A percentile compares a stretch with the other conserved stretches of the same genome.
Evolutionary conservation across 768 basidiomycete species (phyloP).

Genomic region (Naganishia vaughanmartiniae): DNA sequence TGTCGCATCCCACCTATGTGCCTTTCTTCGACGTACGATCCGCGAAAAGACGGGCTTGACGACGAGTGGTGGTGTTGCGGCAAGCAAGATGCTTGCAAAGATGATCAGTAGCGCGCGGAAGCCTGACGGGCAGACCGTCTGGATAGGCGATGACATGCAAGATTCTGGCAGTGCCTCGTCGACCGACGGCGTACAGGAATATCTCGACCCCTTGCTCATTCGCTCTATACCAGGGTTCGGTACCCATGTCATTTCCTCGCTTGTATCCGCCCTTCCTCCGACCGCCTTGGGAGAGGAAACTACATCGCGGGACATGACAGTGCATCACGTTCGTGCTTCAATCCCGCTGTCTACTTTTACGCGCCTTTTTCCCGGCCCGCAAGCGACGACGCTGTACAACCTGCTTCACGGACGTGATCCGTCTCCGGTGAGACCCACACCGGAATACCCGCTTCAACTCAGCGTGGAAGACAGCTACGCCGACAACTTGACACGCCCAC

Average conservation of each 20-base stretch:
- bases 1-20: conserved; percentile 32
- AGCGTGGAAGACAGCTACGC: conserved; percentile 37
- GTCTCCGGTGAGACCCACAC: conserved; percentile 29
- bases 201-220: conserved; percentile 27
- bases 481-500: background rate
- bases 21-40: conserved; percentile 31
- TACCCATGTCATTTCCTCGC: conserved; percentile 11
- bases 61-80: conserved; percentile 32
- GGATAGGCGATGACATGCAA: background rate
- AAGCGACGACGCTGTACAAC: conserved; percentile 27
- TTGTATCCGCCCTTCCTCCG: background rate
- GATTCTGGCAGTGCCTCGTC: background rate
- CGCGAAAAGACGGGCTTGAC: conserved; percentile 29
- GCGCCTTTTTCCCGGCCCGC: conserved; percentile 9
- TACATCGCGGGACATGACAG: conserved; percentile 1
- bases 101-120: conserved; percentile 32
- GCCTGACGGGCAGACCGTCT: conserved; percentile 35
- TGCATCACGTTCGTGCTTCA: conserved; percentile 10
- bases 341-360: conserved; percentile 21
- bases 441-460: conserved; percentile 33
- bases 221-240: conserved; percentile 33
- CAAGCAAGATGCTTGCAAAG: conserved; percentile 35
- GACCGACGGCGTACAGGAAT: conserved; percentile 9
- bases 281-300: background rate
- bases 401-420: conserved; percentile 31